Evolutionary conservation across 192 early-diverging fungal species (phyloP).

Genomic region (Pilaira anomala): DNA sequence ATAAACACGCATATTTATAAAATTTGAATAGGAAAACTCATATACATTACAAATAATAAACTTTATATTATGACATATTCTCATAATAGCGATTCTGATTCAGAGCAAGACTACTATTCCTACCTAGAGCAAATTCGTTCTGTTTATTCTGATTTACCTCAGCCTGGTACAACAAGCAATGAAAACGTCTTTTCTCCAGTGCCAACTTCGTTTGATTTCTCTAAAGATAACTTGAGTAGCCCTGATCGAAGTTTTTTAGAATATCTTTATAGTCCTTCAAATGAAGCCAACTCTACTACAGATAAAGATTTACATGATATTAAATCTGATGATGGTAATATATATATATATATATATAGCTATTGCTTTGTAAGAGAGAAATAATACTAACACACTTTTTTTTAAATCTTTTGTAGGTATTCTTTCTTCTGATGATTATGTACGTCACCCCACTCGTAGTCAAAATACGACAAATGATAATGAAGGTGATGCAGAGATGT

Average conservation of each 20-base stretch:
- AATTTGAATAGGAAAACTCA: not conserved
- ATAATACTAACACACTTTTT: too few species aligned
- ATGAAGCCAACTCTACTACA: slow-evolving; percentile 6
- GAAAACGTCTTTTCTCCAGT: not conserved
- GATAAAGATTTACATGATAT: slow-evolving; percentile 2
- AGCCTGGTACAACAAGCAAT: not conserved
- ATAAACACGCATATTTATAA: not conserved
- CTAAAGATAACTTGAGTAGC: not conserved
- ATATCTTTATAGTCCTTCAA: not conserved
- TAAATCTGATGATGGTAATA: slow-evolving; percentile 4
- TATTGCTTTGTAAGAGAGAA: too few species aligned
- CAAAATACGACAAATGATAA: slow-evolving; percentile 36
- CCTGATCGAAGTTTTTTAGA: not conserved
- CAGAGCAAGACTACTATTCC: not conserved
- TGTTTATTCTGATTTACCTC: not conserved
- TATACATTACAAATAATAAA: too few species aligned
- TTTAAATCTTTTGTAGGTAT: not conserved
- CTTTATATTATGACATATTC: not conserved
- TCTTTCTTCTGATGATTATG: slow-evolving; percentile 7
- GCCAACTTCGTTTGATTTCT: not conserved
- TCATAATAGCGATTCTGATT: not conserved
- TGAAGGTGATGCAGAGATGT: slow-evolving; percentile 41
- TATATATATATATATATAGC: too few species aligned
- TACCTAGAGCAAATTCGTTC: not conserved
- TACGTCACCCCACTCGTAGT: slow-evolving; percentile 38